Percentiles rank a stretch among this genome's conserved stretches.
Conservation (phyloP, 495 filamentous ascomycete genomes). For the Opeltia flavorubescens region DNA sequence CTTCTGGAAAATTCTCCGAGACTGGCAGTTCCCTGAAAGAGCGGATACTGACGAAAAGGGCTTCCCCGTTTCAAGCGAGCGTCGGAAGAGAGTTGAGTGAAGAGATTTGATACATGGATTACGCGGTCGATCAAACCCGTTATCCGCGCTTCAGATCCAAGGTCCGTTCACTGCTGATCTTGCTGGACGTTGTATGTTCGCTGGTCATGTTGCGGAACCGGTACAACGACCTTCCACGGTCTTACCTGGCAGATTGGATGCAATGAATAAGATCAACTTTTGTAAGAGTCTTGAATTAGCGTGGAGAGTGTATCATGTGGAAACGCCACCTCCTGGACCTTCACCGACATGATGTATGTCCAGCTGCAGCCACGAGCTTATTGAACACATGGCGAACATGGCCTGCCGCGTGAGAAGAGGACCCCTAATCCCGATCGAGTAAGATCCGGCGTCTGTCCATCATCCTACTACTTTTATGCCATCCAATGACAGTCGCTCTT, state of each 20-base stretch:
- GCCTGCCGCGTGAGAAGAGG: too few relatives aligned
- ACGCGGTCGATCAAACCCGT: conserved; percentile 2
- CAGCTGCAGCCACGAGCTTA: neutral
- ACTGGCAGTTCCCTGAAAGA: neutral
- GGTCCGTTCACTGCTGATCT: neutral
- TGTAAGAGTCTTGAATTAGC: too few relatives aligned
- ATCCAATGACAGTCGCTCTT: too few relatives aligned
- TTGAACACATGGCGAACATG: neutral
- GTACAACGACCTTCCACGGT: too few relatives aligned
- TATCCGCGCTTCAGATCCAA: neutral
- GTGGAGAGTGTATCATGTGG: neutral
- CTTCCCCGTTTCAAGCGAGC: neutral
- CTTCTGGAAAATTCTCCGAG: neutral
- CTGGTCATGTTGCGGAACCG: too few relatives aligned
- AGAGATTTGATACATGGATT: neutral
- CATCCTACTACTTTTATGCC: too few relatives aligned
- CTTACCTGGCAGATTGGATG: too few relatives aligned
- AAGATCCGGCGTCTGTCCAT: neutral
- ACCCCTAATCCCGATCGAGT: too few relatives aligned
- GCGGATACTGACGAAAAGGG: neutral
- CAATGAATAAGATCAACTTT: too few relatives aligned
- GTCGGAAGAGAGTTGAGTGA: neutral
- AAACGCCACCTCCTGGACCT: neutral
- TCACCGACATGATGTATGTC: neutral
- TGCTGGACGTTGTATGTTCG: too few relatives aligned